Evolutionary conservation across 441 rosid species (phyloP), one percentile per base, ranked within the genome.

Genomic region (Euphorbia corollata): DNA sequence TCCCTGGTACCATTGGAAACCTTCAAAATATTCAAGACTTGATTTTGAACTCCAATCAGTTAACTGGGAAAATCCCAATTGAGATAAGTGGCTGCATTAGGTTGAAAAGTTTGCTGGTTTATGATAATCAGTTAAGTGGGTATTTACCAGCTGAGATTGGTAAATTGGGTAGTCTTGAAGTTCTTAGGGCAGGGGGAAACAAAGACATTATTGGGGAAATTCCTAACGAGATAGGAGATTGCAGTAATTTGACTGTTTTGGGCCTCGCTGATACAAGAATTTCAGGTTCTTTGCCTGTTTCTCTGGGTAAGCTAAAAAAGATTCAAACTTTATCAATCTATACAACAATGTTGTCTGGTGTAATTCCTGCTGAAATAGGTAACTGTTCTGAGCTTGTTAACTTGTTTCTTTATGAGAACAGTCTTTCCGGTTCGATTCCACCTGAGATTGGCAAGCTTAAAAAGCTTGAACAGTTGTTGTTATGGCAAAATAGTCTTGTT

Each of bases 161-260:
- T 5, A 83, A 78, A 24, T 71, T 94, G 62, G 74, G 76, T 6
- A 71, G 59, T 61, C 90, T 94, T 4, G 78, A 89, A 84, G 84
- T 73, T 65, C 76, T 94, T 43, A 83, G 99, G 73, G 89, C 82
- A 6, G 99, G 99, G 20, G 99, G 97, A 34, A 94, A 94, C 83
- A 85, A 82, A 60, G 97, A 88, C 59, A 73, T 94, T 64, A 75
- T 70, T 20, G 97, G 97, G 3, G 72, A 65, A 62, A 83, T 94
- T 75, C 99, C 99, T 64, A 77, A 65, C 45, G 88, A 87, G 84
- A 80, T 94, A 22, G 94, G 95, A 67, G 86, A 85, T 11, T 91
- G 97, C 79, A 74, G 72, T 50, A 91, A 88, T 45, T 76, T 94
- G 81, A 83, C 90, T 32, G 90, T 79, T 51, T 77, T 91, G 64